Evolutionary conservation across 306 rosid genomes (phyloP).

Genomic region (Neltuma alba): DNA sequence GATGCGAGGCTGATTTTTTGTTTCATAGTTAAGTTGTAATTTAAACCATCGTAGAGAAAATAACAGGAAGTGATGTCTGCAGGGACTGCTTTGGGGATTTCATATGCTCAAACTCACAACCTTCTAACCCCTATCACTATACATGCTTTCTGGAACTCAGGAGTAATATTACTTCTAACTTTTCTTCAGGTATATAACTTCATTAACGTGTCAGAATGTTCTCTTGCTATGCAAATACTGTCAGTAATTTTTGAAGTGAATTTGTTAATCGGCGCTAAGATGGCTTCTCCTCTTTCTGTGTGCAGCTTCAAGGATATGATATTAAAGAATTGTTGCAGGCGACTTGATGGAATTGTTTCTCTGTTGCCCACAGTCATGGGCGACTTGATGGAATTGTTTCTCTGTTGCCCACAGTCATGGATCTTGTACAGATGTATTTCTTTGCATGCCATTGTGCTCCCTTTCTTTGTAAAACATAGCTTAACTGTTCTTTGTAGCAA

Average conservation of each 20-base stretch:
- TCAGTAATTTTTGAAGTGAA: not conserved
- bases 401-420: constrained; percentile 26
- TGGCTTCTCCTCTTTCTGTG: constrained; percentile 28
- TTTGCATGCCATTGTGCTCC: constrained; percentile 20
- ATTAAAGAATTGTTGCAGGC: constrained; percentile 93
- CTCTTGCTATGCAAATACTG: not conserved
- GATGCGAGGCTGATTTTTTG: not conserved
- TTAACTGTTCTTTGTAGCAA: constrained; percentile 8
- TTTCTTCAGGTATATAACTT: constrained; percentile 68
- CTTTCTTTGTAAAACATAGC: constrained; percentile 10
- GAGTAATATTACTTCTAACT: constrained; percentile 89
- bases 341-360: constrained; percentile 46
- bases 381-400: constrained; percentile 50
- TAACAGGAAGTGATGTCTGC: constrained; percentile 34
- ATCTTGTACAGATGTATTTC: constrained; percentile 35
- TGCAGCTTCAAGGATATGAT: constrained; percentile 92
- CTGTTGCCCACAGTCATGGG: constrained; percentile 24
- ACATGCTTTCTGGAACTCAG: constrained; percentile 95
- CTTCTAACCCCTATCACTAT: constrained; percentile 95
- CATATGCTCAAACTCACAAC: constrained; percentile 96
- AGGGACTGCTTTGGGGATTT: constrained; percentile 90
- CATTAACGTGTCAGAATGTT: not conserved
- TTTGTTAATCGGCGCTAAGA: constrained; percentile 31
- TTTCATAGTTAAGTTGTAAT: not conserved
- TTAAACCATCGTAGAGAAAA: not conserved